Evolutionary conservation across 805 yeast species (phyloP).

Genomic region (Cephaloascus fragrans): DNA sequence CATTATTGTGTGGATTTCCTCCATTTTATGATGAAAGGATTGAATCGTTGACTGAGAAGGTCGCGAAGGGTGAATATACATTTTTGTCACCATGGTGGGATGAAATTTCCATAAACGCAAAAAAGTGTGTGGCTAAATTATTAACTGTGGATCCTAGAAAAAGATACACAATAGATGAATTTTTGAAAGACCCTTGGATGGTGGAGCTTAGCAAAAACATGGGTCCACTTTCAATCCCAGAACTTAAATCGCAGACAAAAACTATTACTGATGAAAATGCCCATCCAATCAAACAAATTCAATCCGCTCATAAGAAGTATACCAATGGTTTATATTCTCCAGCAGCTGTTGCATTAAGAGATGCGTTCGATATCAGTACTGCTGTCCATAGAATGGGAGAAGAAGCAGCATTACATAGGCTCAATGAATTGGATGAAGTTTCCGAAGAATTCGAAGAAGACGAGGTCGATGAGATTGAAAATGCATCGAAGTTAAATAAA

Average conservation of each 20-base stretch:
- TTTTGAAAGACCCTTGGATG: constrained; percentile 74
- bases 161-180: constrained; percentile 64
- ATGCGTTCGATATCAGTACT: constrained; percentile 78
- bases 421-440: constrained; percentile 24
- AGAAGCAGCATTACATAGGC: constrained; percentile 34
- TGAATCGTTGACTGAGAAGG: constrained; percentile 65
- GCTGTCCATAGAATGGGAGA: constrained; percentile 79
- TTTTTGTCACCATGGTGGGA: constrained; percentile 88
- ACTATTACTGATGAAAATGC: constrained; percentile 9
- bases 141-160: constrained; percentile 62
- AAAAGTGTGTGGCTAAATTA: constrained; percentile 55
- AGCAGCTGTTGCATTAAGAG: constrained; percentile 73
- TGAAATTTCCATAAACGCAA: constrained; percentile 61
- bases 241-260: not conserved
- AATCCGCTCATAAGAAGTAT: constrained; percentile 4
- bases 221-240: constrained; percentile 2
- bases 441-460: constrained; percentile 21
- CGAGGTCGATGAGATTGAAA: constrained; percentile 1
- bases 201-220: constrained; percentile 11
- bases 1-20: constrained; percentile 92
- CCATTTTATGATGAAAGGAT: constrained; percentile 87
- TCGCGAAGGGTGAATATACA: constrained; percentile 70
- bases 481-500: not conserved
- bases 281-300: constrained; percentile 18
- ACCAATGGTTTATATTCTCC: constrained; percentile 41